Conservation (phyloP, 2,329 filamentous ascomycete genomes). For the Trichoderma aggressivum region DNA sequence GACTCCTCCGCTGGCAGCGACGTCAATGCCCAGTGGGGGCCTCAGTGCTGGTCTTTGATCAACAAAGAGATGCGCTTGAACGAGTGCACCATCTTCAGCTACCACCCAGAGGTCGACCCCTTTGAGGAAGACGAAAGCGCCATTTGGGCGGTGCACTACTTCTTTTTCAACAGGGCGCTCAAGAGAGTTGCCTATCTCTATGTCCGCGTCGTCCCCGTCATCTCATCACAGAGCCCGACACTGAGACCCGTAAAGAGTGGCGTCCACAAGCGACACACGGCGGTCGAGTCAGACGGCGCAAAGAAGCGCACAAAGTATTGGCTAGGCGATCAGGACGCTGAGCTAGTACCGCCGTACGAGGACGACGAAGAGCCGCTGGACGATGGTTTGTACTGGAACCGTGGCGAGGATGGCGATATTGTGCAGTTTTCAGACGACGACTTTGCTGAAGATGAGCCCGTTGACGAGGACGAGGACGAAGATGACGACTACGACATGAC, state of each 20-base stretch:
- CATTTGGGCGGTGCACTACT: constrained; percentile 94
- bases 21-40: constrained; percentile 70
- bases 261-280: constrained; percentile 28
- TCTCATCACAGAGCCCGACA: constrained; percentile 59
- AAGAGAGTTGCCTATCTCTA: constrained; percentile 96
- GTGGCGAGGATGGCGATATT: constrained; percentile 56
- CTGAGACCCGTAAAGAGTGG: constrained; percentile 35
- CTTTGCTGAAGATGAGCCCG: constrained; percentile 36
- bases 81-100: constrained; percentile 86
- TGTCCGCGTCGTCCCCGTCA: constrained; percentile 79
- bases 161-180: constrained; percentile 91
- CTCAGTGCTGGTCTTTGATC: constrained; percentile 85
- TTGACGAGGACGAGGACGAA: constrained; percentile 44
- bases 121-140: constrained; percentile 90
- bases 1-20: constrained; percentile 41
- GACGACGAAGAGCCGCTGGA: constrained; percentile 48
- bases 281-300: constrained; percentile 35
- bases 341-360: constrained; percentile 43
- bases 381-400: constrained; percentile 55
- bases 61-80: constrained; percentile 92
- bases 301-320: constrained; percentile 81
- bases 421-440: constrained; percentile 53
- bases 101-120: constrained; percentile 82
- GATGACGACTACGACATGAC: constrained; percentile 31
- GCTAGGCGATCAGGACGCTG: constrained; percentile 67